phyloP scores from a whole-genome alignment of 768 basidiomycete genomes.

The Pleurotus citrinopileatus region DNA sequence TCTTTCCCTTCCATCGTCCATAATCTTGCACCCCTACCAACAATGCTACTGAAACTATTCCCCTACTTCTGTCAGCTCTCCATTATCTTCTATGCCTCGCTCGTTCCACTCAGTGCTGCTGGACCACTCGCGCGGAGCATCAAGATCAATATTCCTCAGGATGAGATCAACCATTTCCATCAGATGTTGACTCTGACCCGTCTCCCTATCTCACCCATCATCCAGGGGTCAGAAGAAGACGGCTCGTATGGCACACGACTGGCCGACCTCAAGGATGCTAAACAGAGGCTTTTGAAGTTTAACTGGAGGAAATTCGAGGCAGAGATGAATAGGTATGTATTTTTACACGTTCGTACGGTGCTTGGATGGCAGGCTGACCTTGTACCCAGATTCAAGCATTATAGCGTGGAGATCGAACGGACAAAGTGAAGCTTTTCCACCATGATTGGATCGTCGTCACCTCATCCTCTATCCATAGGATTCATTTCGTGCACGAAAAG shows the following conservation, averaged over 20 bases:
- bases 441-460: too few relatives aligned
- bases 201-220: background rate
- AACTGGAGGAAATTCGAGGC: constrained; percentile 1
- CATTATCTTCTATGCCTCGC: background rate
- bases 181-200: constrained; percentile 6
- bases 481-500: constrained; percentile 11
- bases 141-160: constrained; percentile 7
- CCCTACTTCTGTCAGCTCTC: too few relatives aligned
- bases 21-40: too few relatives aligned
- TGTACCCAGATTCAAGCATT: constrained; percentile 6
- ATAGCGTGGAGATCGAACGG: background rate
- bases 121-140: background rate
- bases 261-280: constrained; percentile 4
- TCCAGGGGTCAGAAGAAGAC: constrained; percentile 4
- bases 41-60: too few relatives aligned
- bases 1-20: too few relatives aligned
- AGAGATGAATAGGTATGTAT: constrained; percentile 1
- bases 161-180: constrained; percentile 7
- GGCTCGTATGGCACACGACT: background rate
- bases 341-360: too few relatives aligned
- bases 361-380: too few relatives aligned
- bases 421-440: background rate
- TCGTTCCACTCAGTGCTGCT: background rate
- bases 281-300: background rate
- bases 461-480: too few relatives aligned